phyloP scores from a whole-genome alignment of 2,329 filamentous ascomycete species.

The Xylaria sp. region DNA sequence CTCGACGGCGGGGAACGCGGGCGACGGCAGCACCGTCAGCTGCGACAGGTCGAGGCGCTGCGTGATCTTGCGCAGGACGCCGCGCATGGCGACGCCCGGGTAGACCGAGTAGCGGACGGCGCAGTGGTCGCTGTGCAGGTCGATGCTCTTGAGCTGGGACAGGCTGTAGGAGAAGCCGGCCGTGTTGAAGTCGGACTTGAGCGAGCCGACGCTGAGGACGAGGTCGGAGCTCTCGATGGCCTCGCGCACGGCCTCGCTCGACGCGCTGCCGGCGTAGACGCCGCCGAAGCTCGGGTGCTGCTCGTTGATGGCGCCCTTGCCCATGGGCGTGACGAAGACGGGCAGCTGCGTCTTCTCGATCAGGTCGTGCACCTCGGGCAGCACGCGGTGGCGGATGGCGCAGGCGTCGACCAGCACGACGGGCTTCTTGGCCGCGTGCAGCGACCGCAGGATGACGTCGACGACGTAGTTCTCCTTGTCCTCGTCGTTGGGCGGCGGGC shows the following conservation, averaged over 20 bases:
- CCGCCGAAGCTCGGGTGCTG: constrained; percentile 75
- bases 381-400: constrained; percentile 73
- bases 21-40: constrained; percentile 58
- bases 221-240: constrained; percentile 71
- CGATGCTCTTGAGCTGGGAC: constrained; percentile 75
- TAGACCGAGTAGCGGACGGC: constrained; percentile 79
- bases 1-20: constrained; percentile 54
- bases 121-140: constrained; percentile 76
- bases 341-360: constrained; percentile 75
- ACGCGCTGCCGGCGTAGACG: constrained; percentile 82
- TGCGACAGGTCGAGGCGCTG: constrained; percentile 59
- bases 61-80: constrained; percentile 73
- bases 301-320: constrained; percentile 83
- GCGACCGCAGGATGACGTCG: constrained; percentile 72
- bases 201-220: constrained; percentile 68
- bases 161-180: constrained; percentile 81
- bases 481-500: constrained; percentile 64
- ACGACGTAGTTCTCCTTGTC: constrained; percentile 84
- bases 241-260: constrained; percentile 64
- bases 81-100: constrained; percentile 75
- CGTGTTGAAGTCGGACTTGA: constrained; percentile 78
- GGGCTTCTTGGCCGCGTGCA: constrained; percentile 73
- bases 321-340: constrained; percentile 88
- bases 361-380: constrained; percentile 72
- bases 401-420: constrained; percentile 83